Percentiles rank a stretch among this genome's conserved stretches.
Evolutionary conservation across 1,284 basidiomycete genomes (phyloP).

Genomic region (Ustilago shanxiensis): DNA sequence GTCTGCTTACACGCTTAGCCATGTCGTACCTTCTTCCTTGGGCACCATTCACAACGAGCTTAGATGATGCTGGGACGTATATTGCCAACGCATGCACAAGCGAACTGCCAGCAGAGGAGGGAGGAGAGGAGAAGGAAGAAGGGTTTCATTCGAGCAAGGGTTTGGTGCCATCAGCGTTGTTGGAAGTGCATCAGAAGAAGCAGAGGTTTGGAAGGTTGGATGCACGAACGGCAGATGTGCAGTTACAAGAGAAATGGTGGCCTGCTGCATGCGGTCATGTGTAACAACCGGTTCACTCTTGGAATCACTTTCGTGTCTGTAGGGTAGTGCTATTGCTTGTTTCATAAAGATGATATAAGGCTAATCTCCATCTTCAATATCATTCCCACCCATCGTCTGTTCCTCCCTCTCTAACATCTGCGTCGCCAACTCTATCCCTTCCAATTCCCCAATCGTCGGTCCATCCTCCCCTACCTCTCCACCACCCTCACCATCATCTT

Average conservation of each 20-base stretch:
- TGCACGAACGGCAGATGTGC: constrained; percentile 27
- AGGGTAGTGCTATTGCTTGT: background rate
- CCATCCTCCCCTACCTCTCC: constrained; percentile 20
- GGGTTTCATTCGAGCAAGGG: constrained; percentile 18
- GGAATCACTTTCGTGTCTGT: background rate
- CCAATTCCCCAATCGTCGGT: constrained; percentile 37
- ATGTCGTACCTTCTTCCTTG: constrained; percentile 48
- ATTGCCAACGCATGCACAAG: constrained; percentile 43
- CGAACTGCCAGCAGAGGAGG: constrained; percentile 4
- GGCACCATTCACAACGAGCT: constrained; percentile 39
- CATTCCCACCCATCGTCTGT: constrained; percentile 42
- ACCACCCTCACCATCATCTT: constrained; percentile 9
- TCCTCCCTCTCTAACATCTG: constrained; percentile 55
- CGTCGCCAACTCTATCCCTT: constrained; percentile 51
- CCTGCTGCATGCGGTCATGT: constrained; percentile 30
- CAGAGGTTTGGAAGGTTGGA: constrained; percentile 40
- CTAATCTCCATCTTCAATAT: constrained; percentile 52
- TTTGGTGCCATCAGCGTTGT: constrained; percentile 25
- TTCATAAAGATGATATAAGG: background rate
- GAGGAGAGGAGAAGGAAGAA: constrained; percentile 17
- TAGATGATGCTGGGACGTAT: constrained; percentile 39
- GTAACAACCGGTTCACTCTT: background rate
- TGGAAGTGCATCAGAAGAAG: constrained; percentile 29
- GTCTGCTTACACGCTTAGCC: constrained; percentile 25
- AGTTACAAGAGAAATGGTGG: constrained; percentile 51